A percentile compares a stretch with the other conserved stretches of the same genome.
Evolutionary conservation across 2,329 filamentous ascomycete species (phyloP).

Genomic region (Ceratocystis cubensis): DNA sequence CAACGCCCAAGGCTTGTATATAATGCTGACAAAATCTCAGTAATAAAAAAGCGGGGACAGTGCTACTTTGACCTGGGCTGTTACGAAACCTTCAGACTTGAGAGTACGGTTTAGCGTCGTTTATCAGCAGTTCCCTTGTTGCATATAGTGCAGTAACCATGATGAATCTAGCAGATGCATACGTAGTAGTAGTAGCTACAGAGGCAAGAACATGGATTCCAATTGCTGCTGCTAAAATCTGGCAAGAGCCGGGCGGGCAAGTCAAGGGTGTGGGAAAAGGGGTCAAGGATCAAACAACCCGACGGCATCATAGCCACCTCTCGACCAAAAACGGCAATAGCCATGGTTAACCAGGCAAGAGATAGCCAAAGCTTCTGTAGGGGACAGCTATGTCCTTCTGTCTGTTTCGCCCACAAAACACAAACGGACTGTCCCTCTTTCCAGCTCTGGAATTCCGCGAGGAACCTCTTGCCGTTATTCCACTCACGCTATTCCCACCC

Average conservation of each 20-base stretch:
- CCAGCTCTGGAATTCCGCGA: not conserved
- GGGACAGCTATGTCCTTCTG: not conserved
- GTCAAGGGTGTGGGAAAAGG: not conserved
- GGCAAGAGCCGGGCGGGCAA: not conserved
- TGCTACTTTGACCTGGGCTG: not conserved
- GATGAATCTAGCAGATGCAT: no score
- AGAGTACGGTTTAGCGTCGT: not conserved
- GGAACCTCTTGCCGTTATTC: not conserved
- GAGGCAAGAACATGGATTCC: no score
- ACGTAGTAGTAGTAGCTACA: no score
- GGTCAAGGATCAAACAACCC: not conserved
- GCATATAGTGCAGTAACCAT: no score
- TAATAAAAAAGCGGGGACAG: not conserved
- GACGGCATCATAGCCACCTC: not conserved
- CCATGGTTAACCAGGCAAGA: not conserved
- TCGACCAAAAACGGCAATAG: not conserved
- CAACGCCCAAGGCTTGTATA: not conserved
- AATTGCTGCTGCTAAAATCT: no score
- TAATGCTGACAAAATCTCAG: conserved; percentile 5
- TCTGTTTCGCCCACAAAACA: not conserved
- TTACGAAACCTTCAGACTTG: not conserved
- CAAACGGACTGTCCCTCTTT: not conserved
- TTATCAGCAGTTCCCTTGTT: no score
- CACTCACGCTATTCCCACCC: not conserved
- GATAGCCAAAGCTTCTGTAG: not conserved